These are phyloP conservation scores for Lachnellula occidentalis DNA, from an alignment of 2,329 filamentous ascomycete species.

Conservation along the genomic window DNA sequence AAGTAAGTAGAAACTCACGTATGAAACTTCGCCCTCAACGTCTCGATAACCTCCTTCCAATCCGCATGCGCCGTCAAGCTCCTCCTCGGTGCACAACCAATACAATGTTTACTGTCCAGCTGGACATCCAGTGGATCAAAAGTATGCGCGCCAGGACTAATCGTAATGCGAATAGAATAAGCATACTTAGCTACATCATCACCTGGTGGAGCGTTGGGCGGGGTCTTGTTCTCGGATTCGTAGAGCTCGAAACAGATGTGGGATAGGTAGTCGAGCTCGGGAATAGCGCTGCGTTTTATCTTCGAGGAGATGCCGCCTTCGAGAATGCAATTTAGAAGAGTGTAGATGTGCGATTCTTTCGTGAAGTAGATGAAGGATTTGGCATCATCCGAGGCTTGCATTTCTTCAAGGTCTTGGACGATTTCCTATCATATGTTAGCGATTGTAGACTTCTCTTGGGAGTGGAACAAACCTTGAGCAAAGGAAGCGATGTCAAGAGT, in stretches of 20 bases:
- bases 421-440: slow-evolving; percentile 61
- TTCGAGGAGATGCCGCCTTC: slow-evolving; percentile 97
- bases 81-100: slow-evolving; percentile 84
- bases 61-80: slow-evolving; percentile 87
- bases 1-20: slow-evolving; percentile 52
- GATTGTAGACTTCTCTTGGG: neutral
- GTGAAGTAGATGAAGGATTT: slow-evolving; percentile 99
- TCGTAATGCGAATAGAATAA: slow-evolving; percentile 93
- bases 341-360: slow-evolving; percentile 98
- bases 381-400: slow-evolving; percentile 88
- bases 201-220: slow-evolving; percentile 19
- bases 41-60: slow-evolving; percentile 97
- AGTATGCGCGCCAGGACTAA: slow-evolving; percentile 92
- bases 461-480: slow-evolving; percentile 51
- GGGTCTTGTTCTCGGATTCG: slow-evolving; percentile 69
- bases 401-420: slow-evolving; percentile 92
- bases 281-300: slow-evolving; percentile 90
- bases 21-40: slow-evolving; percentile 88
- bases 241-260: slow-evolving; percentile 99
- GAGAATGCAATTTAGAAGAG: slow-evolving; percentile 92
- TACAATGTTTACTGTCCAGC: slow-evolving; percentile 92
- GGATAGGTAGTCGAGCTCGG: slow-evolving; percentile 93
- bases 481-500: slow-evolving; percentile 82
- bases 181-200: slow-evolving; percentile 52
- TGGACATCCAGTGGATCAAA: slow-evolving; percentile 95